Evolutionary conservation across 306 rosid species (phyloP).

Genomic region (Cucurbita maxima): DNA sequence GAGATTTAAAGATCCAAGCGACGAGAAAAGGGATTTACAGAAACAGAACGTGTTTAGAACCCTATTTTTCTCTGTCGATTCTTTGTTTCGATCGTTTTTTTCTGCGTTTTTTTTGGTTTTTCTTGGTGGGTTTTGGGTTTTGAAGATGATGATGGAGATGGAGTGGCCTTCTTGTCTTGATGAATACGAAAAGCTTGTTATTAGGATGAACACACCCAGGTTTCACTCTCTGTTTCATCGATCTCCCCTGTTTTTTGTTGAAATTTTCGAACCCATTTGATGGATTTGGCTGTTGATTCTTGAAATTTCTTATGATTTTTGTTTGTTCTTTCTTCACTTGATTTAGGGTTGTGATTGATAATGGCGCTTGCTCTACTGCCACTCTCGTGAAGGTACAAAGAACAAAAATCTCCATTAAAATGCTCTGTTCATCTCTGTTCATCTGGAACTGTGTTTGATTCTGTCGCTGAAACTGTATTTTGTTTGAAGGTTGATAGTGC

Average conservation of each 20-base stretch:
- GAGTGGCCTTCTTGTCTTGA: conserved; percentile 65
- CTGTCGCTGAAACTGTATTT: neutral
- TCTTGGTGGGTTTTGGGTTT: neutral
- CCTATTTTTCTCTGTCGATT: neutral
- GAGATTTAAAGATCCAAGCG: neutral
- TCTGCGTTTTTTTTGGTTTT: neutral
- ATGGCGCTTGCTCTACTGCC: conserved; percentile 59
- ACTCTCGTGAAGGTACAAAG: conserved; percentile 64
- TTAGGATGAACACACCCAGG: conserved; percentile 89
- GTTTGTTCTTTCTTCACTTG: neutral
- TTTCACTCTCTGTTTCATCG: neutral
- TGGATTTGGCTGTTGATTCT: neutral
- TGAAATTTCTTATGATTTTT: conserved; percentile 19
- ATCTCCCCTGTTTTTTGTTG: neutral
- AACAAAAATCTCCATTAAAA: neutral
- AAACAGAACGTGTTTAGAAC: neutral
- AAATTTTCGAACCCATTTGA: neutral
- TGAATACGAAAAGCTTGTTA: conserved; percentile 72
- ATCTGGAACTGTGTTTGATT: neutral
- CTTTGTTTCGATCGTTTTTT: neutral
- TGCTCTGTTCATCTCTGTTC: no score
- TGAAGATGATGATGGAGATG: conserved; percentile 20
- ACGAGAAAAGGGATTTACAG: conserved; percentile 12
- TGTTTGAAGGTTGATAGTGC: conserved; percentile 72
- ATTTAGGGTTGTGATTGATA: conserved; percentile 85